These are phyloP conservation scores for Botrytis fabae DNA, from an alignment of 2,329 filamentous ascomycete genomes.

Conservation along the genomic window DNA sequence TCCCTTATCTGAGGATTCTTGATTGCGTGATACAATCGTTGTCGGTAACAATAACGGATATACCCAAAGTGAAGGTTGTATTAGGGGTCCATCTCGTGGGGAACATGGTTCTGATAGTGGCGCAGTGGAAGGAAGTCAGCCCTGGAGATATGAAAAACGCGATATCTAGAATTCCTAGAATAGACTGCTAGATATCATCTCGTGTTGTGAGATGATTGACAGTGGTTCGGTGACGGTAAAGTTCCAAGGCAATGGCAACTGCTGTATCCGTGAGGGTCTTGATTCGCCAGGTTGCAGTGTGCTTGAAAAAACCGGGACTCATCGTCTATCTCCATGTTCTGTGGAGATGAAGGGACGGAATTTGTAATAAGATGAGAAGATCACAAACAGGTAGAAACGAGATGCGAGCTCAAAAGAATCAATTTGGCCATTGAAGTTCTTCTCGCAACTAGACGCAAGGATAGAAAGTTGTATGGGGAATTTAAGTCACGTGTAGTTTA, in stretches of 20 bases:
- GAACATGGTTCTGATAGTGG: conserved; percentile 6
- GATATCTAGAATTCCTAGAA: not conserved
- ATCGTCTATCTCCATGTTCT: not conserved
- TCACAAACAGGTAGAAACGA: not conserved
- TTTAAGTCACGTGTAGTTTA: not conserved
- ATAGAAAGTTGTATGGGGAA: not conserved
- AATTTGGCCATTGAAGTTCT: not conserved
- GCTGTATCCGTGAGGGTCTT: not conserved
- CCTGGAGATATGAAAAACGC: not conserved
- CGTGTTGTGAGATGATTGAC: not conserved
- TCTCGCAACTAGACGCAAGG: not conserved
- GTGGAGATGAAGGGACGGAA: not conserved
- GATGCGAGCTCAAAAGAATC: not conserved
- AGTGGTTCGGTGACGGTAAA: not conserved
- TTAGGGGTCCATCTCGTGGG: not conserved
- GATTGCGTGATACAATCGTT: not conserved
- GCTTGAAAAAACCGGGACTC: not conserved
- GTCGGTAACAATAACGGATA: not conserved
- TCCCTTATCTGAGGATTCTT: not conserved
- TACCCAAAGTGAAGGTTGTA: not conserved
- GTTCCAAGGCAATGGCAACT: not conserved
- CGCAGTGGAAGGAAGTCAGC: conserved; percentile 13
- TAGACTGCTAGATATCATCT: not conserved
- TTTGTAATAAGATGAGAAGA: not conserved
- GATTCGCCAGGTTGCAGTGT: not conserved